Evolutionary conservation across 768 basidiomycete species (phyloP), one percentile per base, ranked within the genome.

Genomic region (Xerocomus brunneocitrinus): DNA sequence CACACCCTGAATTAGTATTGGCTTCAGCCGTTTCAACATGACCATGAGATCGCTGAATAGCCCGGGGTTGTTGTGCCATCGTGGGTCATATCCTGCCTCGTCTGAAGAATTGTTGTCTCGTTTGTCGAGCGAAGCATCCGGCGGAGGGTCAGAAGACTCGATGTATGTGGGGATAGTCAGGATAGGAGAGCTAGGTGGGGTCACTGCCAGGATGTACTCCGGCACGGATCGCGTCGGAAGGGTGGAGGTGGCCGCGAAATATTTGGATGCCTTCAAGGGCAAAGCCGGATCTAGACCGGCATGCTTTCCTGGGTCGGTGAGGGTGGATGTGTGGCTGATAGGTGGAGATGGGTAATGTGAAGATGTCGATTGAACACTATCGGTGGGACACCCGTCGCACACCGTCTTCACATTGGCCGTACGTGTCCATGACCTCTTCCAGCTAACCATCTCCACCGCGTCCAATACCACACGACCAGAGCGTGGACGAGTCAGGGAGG

Each of bases 1-100:
- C 66, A 5, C 39, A 69, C 69, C 67, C 27, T 69, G 67, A 12
- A 69, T 58, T 12, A 69, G 56, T 47, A 69, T 69, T 4, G 67
- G 67, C 39, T 69, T 69, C 8, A 70, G 39, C 25, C 67, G 63
- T 51, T 44, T 56, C 50, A 70, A 28, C 56, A 68, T 61, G 38
- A 59, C 47, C 55, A 64, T 58, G 39, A 68, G 57, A 31, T 70
- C 68, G 8, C 56, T 52, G 10, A 49, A 59, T 16, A 64, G 31
- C 6, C 49, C 55, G 0, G 47, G 24, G 39, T 27, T 45, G 28
- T 48, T 36, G 25, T 27, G 27, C 31, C 31, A 32, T 8, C 8
- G 51, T 7, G 39, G 22, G 10, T 12, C 7, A 19, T 31, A 19
- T 22, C 31, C 31, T 35, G 50, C 36, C 5, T 45, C 8, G 24